These are phyloP conservation scores for Colletotrichum theobromicola DNA, from an alignment of 2,329 filamentous ascomycete species.

Conservation along the genomic window DNA sequence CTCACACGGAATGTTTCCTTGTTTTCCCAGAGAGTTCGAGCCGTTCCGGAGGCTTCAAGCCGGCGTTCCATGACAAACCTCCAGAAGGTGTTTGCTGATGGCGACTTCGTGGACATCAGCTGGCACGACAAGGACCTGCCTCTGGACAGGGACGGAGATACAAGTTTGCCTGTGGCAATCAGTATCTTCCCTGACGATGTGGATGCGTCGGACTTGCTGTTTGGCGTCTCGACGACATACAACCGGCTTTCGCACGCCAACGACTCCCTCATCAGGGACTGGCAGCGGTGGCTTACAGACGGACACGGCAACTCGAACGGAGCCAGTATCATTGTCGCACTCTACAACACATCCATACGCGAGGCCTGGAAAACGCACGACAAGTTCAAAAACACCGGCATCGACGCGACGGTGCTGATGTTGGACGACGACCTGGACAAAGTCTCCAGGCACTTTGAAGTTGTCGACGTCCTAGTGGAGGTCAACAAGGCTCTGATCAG, in stretches of 20 bases:
- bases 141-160: background rate
- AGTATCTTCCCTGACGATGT: slow-evolving; percentile 35
- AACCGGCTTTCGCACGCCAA: slow-evolving; percentile 42
- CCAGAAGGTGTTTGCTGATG: background rate
- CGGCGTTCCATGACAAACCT: background rate
- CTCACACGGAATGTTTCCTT: slow-evolving; percentile 6
- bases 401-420: slow-evolving; percentile 31
- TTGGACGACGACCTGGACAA: slow-evolving; percentile 35
- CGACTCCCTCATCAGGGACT: slow-evolving; percentile 44
- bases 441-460: slow-evolving; percentile 41
- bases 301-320: slow-evolving; percentile 45
- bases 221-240: slow-evolving; percentile 43
- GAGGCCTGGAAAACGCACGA: slow-evolving; percentile 36
- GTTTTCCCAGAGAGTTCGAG: slow-evolving; percentile 1
- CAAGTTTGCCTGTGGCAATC: slow-evolving; percentile 33
- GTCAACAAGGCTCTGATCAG: slow-evolving; percentile 37
- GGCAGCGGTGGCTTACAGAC: slow-evolving; percentile 52
- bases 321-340: slow-evolving; percentile 44
- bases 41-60: background rate
- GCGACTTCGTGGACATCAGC: background rate
- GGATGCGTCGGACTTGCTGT: slow-evolving; percentile 41
- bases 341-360: slow-evolving; percentile 40
- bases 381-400: background rate
- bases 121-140: background rate
- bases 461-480: slow-evolving; percentile 37